phyloP scores from a whole-genome alignment of 2,329 filamentous ascomycete species.

The Pseudogymnoascus sp. region DNA sequence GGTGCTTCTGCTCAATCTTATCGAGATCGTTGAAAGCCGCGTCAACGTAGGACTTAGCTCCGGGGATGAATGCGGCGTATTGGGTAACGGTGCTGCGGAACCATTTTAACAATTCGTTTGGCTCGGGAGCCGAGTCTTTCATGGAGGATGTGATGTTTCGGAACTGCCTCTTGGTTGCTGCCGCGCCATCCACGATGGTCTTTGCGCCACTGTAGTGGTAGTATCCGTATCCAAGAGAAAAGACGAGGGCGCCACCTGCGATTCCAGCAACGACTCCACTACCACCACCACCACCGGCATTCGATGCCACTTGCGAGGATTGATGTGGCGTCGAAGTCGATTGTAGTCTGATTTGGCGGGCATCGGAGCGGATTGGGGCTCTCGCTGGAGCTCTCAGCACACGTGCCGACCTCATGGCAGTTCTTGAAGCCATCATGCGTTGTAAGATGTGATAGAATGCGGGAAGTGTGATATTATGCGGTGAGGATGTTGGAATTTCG shows the following conservation, averaged over 20 bases:
- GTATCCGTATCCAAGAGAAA: conserved; percentile 39
- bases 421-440: conserved; percentile 23
- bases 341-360: conserved; percentile 22
- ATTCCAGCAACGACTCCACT: conserved; percentile 39
- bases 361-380: conserved; percentile 23
- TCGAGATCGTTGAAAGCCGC: conserved; percentile 62
- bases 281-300: conserved; percentile 22
- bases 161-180: conserved; percentile 52
- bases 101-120: conserved; percentile 57
- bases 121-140: conserved; percentile 52
- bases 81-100: conserved; percentile 57
- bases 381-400: conserved; percentile 14
- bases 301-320: conserved; percentile 19
- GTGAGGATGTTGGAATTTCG: too few species aligned
- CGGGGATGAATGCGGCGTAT: conserved; percentile 65
- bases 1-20: conserved; percentile 56
- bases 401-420: conserved; percentile 19
- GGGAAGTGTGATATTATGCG: neutral
- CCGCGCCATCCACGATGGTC: conserved; percentile 37
- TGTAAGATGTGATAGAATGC: neutral
- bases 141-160: conserved; percentile 50
- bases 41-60: conserved; percentile 60
- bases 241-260: conserved; percentile 39
- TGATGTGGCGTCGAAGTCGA: neutral
- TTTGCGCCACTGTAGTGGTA: conserved; percentile 42